Evolutionary conservation across 768 basidiomycete genomes (phyloP).

Genomic region (Termitomyces sp.): DNA sequence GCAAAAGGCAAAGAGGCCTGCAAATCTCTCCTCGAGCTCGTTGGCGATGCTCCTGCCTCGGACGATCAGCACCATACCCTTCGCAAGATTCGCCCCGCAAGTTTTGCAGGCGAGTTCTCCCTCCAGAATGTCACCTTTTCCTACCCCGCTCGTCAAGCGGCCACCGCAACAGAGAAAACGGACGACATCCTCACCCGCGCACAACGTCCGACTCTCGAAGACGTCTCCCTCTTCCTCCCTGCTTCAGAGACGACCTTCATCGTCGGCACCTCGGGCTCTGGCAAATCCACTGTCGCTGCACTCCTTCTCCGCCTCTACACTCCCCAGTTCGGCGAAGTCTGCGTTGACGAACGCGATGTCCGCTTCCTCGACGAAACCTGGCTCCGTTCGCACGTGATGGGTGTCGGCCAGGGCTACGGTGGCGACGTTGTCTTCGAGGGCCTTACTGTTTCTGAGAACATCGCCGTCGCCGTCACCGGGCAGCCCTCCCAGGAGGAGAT

Average conservation of each 20-base stretch:
- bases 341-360: slow-evolving; percentile 81
- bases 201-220: slow-evolving; percentile 49
- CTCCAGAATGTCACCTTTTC: slow-evolving; percentile 73
- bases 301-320: slow-evolving; percentile 79
- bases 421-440: slow-evolving; percentile 75
- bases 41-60: slow-evolving; percentile 36
- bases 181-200: slow-evolving; percentile 46
- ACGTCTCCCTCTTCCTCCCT: slow-evolving; percentile 61
- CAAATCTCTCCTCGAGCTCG: slow-evolving; percentile 58
- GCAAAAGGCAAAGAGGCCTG: slow-evolving; percentile 83
- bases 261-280: slow-evolving; percentile 87
- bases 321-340: slow-evolving; percentile 57
- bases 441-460: slow-evolving; percentile 77
- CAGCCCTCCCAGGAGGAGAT: slow-evolving; percentile 66
- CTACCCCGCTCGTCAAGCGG: slow-evolving; percentile 64
- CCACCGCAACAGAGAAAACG: not conserved
- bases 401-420: slow-evolving; percentile 61
- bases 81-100: slow-evolving; percentile 59
- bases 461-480: slow-evolving; percentile 64
- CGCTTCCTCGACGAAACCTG: slow-evolving; percentile 67
- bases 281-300: slow-evolving; percentile 87
- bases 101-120: slow-evolving; percentile 69
- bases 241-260: slow-evolving; percentile 85
- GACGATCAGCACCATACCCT: slow-evolving; percentile 36
- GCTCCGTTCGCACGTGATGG: slow-evolving; percentile 64